Percentiles rank a stretch among this genome's conserved stretches.
Evolutionary conservation across 2,329 filamentous ascomycete genomes (phyloP).

Genomic region (Akanthomyces lecanii): DNA sequence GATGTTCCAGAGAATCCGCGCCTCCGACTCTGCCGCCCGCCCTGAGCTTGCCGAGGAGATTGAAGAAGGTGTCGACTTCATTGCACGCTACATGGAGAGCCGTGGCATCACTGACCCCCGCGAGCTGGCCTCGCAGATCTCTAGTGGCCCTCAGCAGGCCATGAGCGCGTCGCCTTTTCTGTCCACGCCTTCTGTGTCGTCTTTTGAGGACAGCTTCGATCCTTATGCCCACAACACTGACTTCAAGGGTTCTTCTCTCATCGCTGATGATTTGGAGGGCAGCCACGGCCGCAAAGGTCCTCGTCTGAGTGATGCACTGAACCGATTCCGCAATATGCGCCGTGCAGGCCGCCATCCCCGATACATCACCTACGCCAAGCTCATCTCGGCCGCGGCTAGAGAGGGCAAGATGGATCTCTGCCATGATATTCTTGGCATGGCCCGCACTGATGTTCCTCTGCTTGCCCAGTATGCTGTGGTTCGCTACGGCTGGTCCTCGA

Average conservation of each 20-base stretch:
- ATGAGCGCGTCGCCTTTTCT: constrained; percentile 45
- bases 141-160: constrained; percentile 42
- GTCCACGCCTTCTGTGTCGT: constrained; percentile 53
- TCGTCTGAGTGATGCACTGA: constrained; percentile 74
- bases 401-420: constrained; percentile 77
- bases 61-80: constrained; percentile 76
- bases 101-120: constrained; percentile 54
- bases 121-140: constrained; percentile 44
- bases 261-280: constrained; percentile 85
- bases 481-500: constrained; percentile 92
- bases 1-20: constrained; percentile 82
- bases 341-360: constrained; percentile 85
- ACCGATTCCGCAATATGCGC: constrained; percentile 87
- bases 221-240: constrained; percentile 88
- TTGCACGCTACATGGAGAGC: constrained; percentile 54
- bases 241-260: constrained; percentile 86
- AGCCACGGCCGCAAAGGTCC: constrained; percentile 67
- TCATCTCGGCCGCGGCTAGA: constrained; percentile 86
- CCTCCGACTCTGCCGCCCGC: constrained; percentile 46
- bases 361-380: constrained; percentile 94
- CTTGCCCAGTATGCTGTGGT: constrained; percentile 81
- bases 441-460: constrained; percentile 81
- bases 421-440: constrained; percentile 84
- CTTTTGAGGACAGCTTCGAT: constrained; percentile 79
- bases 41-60: constrained; percentile 70